Conservation (phyloP, 768 basidiomycete genomes). For the Xerocomellus amylosporus region DNA sequence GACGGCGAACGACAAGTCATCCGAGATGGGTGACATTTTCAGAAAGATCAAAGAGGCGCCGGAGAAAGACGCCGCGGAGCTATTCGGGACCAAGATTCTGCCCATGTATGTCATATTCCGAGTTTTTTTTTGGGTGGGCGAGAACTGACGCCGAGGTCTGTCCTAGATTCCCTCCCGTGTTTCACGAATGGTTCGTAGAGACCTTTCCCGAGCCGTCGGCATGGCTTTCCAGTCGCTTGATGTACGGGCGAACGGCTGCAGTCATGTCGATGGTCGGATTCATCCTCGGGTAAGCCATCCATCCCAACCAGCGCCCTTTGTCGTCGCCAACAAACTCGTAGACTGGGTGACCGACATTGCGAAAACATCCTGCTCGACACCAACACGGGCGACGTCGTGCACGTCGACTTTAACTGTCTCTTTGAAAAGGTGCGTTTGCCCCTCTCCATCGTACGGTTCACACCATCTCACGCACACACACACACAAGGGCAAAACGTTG, state of each 20-base stretch:
- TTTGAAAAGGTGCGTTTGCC: conserved; percentile 78
- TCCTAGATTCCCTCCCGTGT: conserved; percentile 73
- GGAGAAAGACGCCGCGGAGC: conserved; percentile 49
- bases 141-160: not conserved
- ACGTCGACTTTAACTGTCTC: conserved; percentile 97
- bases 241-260: conserved; percentile 85
- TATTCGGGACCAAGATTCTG: conserved; percentile 56
- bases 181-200: conserved; percentile 97
- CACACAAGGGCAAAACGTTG: conserved; percentile 65
- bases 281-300: conserved; percentile 71
- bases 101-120: conserved; percentile 42
- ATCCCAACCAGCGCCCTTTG: not conserved
- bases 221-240: conserved; percentile 87
- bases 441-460: not conserved
- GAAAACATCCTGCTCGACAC: conserved; percentile 94
- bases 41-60: conserved; percentile 47
- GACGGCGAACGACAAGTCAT: conserved; percentile 32
- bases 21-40: conserved; percentile 47
- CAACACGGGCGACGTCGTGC: conserved; percentile 86
- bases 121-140: not conserved
- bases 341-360: conserved; percentile 96
- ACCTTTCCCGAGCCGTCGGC: conserved; percentile 96
- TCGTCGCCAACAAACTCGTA: conserved; percentile 25
- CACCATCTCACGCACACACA: not conserved
- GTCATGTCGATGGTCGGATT: conserved; percentile 99